A percentile compares a stretch with the other conserved stretches of the same genome.
Conservation (phyloP, 805 yeast species). For the Spathaspora arborariae region DNA sequence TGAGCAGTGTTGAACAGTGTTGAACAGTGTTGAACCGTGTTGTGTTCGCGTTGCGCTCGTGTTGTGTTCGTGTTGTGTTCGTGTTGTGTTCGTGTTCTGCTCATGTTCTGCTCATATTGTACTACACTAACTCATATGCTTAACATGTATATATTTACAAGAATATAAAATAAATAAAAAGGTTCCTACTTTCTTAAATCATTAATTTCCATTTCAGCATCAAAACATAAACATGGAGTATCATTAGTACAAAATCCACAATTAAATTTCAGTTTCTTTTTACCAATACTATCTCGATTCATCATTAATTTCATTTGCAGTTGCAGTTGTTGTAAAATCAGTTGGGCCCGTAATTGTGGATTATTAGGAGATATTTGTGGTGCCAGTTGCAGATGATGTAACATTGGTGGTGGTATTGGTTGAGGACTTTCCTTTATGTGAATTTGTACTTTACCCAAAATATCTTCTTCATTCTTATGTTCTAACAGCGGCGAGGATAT, state of each 20-base stretch:
- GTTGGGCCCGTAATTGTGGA: constrained; percentile 1
- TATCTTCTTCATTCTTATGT: constrained; percentile 3
- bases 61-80: no score
- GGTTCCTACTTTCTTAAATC: constrained; percentile 5
- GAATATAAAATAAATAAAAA: background rate
- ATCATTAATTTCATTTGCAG: constrained; percentile 6
- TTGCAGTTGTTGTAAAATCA: constrained; percentile 1
- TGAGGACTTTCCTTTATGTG: background rate
- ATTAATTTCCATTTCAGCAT: constrained; percentile 25
- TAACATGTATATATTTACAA: background rate
- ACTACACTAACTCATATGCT: no score
- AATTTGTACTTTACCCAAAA: constrained; percentile 7
- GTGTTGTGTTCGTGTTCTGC: no score
- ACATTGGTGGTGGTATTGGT: background rate
- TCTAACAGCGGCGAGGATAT: no score
- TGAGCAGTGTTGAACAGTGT: no score
- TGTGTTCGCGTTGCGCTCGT: no score
- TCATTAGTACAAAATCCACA: constrained; percentile 39
- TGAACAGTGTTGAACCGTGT: no score
- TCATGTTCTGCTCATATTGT: no score
- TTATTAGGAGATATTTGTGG: background rate
- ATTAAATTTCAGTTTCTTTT: constrained; percentile 18
- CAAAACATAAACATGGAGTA: constrained; percentile 40
- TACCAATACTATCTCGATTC: constrained; percentile 5
- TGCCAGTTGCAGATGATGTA: background rate